A percentile compares a stretch with the other conserved stretches of the same genome.
Conservation (phyloP, 805 yeast species). For the Starmera quercuum region DNA sequence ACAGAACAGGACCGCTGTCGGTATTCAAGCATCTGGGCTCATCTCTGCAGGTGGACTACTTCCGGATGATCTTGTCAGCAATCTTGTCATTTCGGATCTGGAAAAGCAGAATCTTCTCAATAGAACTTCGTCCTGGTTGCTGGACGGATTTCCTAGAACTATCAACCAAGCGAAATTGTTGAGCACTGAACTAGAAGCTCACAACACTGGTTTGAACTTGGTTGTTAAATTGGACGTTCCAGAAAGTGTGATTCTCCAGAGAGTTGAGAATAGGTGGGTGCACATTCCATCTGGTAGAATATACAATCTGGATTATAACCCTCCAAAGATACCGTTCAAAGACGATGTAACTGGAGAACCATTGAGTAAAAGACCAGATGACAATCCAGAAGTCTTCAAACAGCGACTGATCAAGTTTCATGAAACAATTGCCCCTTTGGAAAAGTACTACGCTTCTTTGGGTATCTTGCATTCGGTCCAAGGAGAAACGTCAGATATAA, state of each 20-base stretch:
- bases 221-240: conserved; percentile 89
- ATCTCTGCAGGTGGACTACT: conserved; percentile 61
- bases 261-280: conserved; percentile 82
- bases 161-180: conserved; percentile 59
- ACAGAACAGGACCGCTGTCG: conserved; percentile 42
- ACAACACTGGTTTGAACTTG: conserved; percentile 45
- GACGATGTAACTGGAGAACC: conserved; percentile 92
- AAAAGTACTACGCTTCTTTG: conserved; percentile 44
- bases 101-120: conserved; percentile 33
- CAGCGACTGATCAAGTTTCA: conserved; percentile 60
- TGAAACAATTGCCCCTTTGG: conserved; percentile 52
- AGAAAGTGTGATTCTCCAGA: conserved; percentile 66
- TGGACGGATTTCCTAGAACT: conserved; percentile 93
- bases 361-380: conserved; percentile 73
- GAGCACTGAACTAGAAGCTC: conserved; percentile 31
- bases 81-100: conserved; percentile 46
- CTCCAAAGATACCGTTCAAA: conserved; percentile 73
- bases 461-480: conserved; percentile 48
- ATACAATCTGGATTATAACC: conserved; percentile 79
- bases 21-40: conserved; percentile 45
- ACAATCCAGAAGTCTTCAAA: conserved; percentile 65
- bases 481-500: conserved; percentile 80
- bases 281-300: conserved; percentile 82
- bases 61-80: conserved; percentile 66
- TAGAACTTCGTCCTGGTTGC: conserved; percentile 49